Percentiles rank a stretch among this genome's conserved stretches.
phyloP scores from a whole-genome alignment of 192 early-diverging fungal genomes.

The Coemansia sp. region DNA sequence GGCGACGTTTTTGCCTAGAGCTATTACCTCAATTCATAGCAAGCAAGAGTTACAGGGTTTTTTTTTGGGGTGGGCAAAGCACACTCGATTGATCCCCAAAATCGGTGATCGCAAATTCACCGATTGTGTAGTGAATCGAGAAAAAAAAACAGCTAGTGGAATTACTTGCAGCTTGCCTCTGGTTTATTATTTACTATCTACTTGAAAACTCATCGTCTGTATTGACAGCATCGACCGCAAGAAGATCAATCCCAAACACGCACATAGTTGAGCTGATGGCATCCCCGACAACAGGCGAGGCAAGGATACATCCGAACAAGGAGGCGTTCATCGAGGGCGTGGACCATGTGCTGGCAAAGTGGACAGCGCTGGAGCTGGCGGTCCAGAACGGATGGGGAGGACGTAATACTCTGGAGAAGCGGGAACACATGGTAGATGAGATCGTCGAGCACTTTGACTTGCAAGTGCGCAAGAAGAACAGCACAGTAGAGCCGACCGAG shows the following conservation, averaged over 20 bases:
- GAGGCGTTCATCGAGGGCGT: conserved; percentile 61
- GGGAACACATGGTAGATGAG: conserved; percentile 64
- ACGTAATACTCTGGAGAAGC: conserved; percentile 62
- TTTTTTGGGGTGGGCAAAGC: neutral
- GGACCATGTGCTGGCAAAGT: conserved; percentile 59
- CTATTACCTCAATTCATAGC: too few species aligned
- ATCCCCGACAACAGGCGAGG: conserved; percentile 2
- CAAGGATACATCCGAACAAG: conserved; percentile 42
- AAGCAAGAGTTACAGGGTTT: too few species aligned
- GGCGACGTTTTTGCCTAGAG: too few species aligned
- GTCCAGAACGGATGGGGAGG: conserved; percentile 74
- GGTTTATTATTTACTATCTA: too few species aligned
- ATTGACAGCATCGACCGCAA: neutral
- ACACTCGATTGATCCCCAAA: neutral
- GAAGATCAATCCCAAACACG: neutral
- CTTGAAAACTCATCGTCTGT: neutral
- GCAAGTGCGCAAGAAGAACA: conserved; percentile 17
- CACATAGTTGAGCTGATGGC: neutral
- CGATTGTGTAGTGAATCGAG: neutral
- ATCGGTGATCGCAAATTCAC: neutral
- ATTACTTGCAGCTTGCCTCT: too few species aligned
- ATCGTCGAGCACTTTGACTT: conserved; percentile 65
- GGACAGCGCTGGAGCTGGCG: conserved; percentile 72
- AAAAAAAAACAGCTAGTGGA: neutral
- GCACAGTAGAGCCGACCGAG: conserved; percentile 35